Base-by-base conservation (phyloP, 768 basidiomycete species). In the Dioszegia aurantiaca region DNA sequence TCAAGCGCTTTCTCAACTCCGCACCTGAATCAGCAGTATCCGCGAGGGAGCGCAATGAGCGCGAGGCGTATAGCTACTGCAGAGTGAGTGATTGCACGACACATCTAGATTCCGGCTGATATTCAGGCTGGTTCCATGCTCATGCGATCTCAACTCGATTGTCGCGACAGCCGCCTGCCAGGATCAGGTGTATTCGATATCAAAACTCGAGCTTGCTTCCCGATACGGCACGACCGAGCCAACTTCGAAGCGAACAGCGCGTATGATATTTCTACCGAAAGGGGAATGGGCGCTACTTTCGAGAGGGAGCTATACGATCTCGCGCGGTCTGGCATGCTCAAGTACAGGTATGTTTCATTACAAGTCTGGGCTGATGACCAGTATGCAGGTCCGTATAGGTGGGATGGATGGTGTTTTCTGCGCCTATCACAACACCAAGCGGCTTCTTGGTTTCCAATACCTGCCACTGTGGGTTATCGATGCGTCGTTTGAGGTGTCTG, bases 141-240 rank as follows among this genome's bases (percentile, higher is more conserved):
- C 24, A 91, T 97, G 87, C 88, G 94, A 14, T 94, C 93, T 0
- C 94, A 99, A 73, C 82, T 99, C 5, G 94, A 99, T 70, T 90
- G 92, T 64, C 78, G 84, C 0, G 89, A 97, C 68, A 65, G 77
- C 12, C 82, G 88, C 41, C 78, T 98, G 28, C 93, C 93, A 3
- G 92, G 91, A 0, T 86, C 86, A 0, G 91, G 90, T 27, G 85
- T 93, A 0, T 99, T 99, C 66, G 94, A 99, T 72, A 85, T 98
- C 77, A 99, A 99, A 77, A 97, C 94, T 0, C 84, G 94, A 45
- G 92, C 91, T 0, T 87, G 86, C 30, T 76, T 90, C 24, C 84
- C 89, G 0, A 85, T 97, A 44, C 85, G 94, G 1, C 79, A 88
- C 72, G 94, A 98, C 72, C 77, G 87, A 11, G 79, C 90, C 54